Evolutionary conservation across 2,329 filamentous ascomycete species (phyloP).

Genomic region (Talaromyces sp.): DNA sequence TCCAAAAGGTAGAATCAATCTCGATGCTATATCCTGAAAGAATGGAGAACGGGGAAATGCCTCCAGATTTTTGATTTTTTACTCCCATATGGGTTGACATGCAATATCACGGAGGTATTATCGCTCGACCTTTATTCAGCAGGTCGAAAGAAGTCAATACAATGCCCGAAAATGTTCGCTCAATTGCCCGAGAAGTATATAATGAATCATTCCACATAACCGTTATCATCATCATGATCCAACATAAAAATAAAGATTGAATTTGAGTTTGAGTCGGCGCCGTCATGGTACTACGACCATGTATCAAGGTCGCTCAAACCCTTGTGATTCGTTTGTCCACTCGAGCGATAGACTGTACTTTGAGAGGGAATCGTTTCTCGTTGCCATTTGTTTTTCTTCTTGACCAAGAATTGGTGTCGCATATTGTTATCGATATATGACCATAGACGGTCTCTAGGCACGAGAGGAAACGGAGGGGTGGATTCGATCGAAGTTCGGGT

Average conservation of each 20-base stretch:
- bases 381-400: background rate
- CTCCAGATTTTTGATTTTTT: background rate
- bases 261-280: background rate
- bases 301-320: background rate
- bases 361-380: background rate
- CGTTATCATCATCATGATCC: background rate
- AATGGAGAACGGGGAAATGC: background rate
- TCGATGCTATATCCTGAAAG: background rate
- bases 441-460: background rate
- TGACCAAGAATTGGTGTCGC: background rate
- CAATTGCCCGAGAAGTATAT: background rate
- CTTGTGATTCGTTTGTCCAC: background rate
- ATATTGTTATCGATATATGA: background rate
- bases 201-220: background rate
- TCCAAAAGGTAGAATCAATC: background rate
- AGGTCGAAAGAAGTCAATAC: background rate
- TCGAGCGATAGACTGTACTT: background rate
- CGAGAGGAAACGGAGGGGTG: background rate
- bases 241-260: background rate
- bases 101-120: background rate
- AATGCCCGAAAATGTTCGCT: background rate
- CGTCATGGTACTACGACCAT: background rate
- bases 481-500: background rate
- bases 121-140: background rate
- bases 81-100: background rate